Percentiles rank a stretch among this genome's conserved stretches.
Evolutionary conservation across 441 rosid genomes (phyloP).

Genomic region (Populus hybrid): DNA sequence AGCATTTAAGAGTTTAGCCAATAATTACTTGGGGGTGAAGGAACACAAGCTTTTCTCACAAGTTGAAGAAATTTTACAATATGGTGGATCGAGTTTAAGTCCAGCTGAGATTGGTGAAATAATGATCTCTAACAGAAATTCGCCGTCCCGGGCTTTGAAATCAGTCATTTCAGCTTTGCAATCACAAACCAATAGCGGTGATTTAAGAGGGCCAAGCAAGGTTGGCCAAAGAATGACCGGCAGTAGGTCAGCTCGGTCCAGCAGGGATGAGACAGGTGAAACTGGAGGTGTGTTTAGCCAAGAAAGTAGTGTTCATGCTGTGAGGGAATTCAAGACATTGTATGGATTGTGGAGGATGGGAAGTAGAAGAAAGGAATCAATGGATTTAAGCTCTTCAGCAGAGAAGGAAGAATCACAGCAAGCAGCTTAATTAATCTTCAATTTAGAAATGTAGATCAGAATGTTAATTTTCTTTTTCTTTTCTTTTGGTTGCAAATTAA

Average conservation of each 20-base stretch:
- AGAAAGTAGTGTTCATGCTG: slow-evolving; percentile 34
- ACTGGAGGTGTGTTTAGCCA: slow-evolving; percentile 21
- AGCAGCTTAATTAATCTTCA: neutral
- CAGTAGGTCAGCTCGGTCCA: slow-evolving; percentile 23
- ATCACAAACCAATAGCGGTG: slow-evolving; percentile 25
- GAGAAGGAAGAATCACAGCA: slow-evolving; percentile 30
- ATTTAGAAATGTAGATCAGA: neutral
- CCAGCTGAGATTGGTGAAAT: slow-evolving; percentile 64
- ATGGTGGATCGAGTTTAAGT: slow-evolving; percentile 48
- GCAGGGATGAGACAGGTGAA: slow-evolving; percentile 16
- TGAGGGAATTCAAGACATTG: slow-evolving; percentile 43
- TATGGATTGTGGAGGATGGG: slow-evolving; percentile 44
- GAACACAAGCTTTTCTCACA: slow-evolving; percentile 61
- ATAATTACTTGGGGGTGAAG: slow-evolving; percentile 47
- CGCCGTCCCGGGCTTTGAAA: slow-evolving; percentile 56
- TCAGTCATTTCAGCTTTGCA: slow-evolving; percentile 50
- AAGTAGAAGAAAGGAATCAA: slow-evolving; percentile 38
- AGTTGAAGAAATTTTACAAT: slow-evolving; percentile 56
- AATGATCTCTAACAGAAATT: slow-evolving; percentile 58
- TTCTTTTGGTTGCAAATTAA: neutral
- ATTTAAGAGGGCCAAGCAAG: slow-evolving; percentile 33
- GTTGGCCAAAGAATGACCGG: slow-evolving; percentile 14
- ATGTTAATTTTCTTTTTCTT: neutral
- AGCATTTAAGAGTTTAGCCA: slow-evolving; percentile 49
- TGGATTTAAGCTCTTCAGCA: slow-evolving; percentile 23